Evolutionary conservation across 2,329 filamentous ascomycete species (phyloP), one percentile per base, ranked within the genome.

Genomic region (Aspergillus novofumigatus): DNA sequence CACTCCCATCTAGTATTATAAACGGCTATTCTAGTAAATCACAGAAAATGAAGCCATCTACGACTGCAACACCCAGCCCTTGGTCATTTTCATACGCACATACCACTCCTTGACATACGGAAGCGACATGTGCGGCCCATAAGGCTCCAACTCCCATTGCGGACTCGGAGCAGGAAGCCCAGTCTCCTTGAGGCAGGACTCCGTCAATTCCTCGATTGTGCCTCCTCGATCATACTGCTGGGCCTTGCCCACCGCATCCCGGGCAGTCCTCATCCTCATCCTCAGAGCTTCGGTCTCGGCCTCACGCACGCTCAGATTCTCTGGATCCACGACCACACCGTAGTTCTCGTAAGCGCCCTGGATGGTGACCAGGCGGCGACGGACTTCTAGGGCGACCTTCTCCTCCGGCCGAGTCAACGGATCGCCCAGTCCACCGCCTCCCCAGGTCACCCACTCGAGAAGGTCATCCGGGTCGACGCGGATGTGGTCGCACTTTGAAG

Each of bases 391-490:
- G 1, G 78, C 77, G 9, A 81, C 79, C 44, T 72, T 74, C 26
- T 73, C 67, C 0, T 75, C 69, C 0, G 79, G 75, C 0, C 79
- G 72, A 0, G 72, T 75, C 5, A 81, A 66, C 0, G 78, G 75
- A 63, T 81, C 78, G 32, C 78, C 79, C 11, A 81, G 72, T 1
- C 79, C 78, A 23, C 78, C 79, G 28, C 77, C 79, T 49, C 78
- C 78, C 78, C 78, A 81, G 4, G 79, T 81, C 29, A 79, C 72
- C 76, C 75, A 81, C 66, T 81, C 78, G 4, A 81, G 74, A 1
- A 80, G 70, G 58, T 82, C 79, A 11, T 74, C 78, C 1, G 75
- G 75, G 35, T 74, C 66, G 1, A 81, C 78, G 17, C 72, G 71
- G 26, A 81, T 63, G 60, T 80, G 74, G 60, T 81, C 79, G 59